Evolutionary conservation across 208 protist species (phyloP).

Genomic region (Sergeia podlipaevii): DNA sequence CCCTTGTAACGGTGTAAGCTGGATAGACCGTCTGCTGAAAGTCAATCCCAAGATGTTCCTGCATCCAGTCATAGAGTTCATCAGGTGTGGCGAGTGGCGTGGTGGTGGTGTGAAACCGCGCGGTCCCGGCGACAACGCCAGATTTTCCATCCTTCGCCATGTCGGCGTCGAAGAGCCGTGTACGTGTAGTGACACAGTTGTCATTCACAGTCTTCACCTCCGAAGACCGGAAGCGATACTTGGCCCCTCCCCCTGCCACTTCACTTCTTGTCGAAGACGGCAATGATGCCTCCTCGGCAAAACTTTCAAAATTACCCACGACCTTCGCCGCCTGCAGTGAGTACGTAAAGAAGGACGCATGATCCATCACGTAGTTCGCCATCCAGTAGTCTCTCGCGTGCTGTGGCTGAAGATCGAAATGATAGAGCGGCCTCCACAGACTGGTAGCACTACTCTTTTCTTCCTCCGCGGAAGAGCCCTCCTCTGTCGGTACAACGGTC

Average conservation of each 20-base stretch:
- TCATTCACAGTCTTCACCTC: too few species aligned
- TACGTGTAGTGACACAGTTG: too few species aligned
- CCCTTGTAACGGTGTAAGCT: constrained; percentile 12
- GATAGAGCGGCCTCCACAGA: constrained; percentile 16
- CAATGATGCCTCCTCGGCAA: neutral
- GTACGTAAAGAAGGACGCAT: neutral
- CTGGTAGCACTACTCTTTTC: too few species aligned
- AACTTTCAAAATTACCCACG: neutral
- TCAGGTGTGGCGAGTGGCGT: constrained; percentile 1
- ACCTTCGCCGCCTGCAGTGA: neutral
- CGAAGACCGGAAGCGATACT: too few species aligned
- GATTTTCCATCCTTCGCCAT: too few species aligned
- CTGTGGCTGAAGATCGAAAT: constrained; percentile 19
- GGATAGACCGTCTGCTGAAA: constrained; percentile 8
- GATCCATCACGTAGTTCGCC: constrained; percentile 4
- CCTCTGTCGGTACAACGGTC: constrained; percentile 11
- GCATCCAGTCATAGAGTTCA: too few species aligned
- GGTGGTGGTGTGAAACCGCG: neutral
- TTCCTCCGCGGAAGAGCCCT: constrained; percentile 10
- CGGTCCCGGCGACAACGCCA: too few species aligned
- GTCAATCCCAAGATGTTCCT: constrained; percentile 3
- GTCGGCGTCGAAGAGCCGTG: too few species aligned
- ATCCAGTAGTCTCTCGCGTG: constrained; percentile 7
- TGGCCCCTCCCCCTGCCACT: too few species aligned
- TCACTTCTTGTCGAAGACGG: neutral